These are phyloP conservation scores for Diplocarpon rosae DNA, from an alignment of 2,329 filamentous ascomycete genomes.

Conservation along the genomic window DNA sequence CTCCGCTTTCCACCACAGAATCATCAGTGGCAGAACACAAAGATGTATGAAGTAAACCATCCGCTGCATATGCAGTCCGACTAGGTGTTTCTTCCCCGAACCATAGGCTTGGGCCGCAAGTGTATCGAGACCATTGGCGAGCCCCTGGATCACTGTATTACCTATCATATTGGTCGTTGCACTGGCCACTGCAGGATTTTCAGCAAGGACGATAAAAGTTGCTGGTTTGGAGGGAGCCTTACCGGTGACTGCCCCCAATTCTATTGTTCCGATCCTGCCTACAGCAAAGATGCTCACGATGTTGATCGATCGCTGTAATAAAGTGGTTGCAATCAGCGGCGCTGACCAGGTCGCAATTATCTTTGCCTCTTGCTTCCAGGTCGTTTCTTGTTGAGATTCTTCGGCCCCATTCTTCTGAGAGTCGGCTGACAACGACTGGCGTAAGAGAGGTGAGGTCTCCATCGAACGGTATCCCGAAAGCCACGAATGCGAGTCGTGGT, in stretches of 20 bases:
- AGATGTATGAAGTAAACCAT: background rate
- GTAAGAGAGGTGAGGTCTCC: background rate
- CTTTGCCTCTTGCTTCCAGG: background rate
- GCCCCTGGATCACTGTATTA: background rate
- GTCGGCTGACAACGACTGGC: background rate
- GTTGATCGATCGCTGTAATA: background rate
- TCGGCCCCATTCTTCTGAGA: background rate
- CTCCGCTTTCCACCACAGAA: background rate
- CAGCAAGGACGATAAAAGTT: background rate
- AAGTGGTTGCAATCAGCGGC: background rate
- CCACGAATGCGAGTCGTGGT: background rate
- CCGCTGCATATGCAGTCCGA: background rate
- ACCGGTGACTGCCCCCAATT: background rate
- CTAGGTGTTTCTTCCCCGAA: background rate
- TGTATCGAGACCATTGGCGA: background rate
- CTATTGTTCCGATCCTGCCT: background rate
- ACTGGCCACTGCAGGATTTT: background rate
- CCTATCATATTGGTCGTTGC: background rate
- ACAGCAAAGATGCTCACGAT: background rate
- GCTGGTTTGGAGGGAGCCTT: background rate
- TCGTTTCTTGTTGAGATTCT: background rate
- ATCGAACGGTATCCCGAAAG: background rate
- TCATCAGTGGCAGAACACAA: background rate
- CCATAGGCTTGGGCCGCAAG: background rate
- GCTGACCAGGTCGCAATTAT: background rate